phyloP scores from a whole-genome alignment of 768 basidiomycete species.

The Russula sp. region DNA sequence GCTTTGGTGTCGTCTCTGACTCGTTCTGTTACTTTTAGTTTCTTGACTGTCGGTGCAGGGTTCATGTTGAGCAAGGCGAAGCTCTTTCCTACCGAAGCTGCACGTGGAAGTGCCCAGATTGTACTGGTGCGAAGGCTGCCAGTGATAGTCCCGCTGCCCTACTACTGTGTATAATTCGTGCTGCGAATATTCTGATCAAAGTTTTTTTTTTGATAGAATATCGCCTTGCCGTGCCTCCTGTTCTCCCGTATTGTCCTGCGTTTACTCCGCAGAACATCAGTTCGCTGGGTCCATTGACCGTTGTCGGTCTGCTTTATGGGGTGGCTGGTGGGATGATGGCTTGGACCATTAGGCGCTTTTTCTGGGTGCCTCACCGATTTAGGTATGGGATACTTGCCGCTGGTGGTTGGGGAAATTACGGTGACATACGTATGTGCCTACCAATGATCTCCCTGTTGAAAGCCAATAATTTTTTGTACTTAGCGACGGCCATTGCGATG shows the following conservation, averaged over 20 bases:
- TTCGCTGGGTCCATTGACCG: conserved; percentile 57
- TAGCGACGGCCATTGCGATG: conserved; percentile 65
- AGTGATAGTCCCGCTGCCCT: too few species aligned
- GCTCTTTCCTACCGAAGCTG: conserved; percentile 56
- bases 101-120: conserved; percentile 58
- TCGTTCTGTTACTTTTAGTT: conserved; percentile 37
- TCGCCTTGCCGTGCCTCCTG: conserved; percentile 60
- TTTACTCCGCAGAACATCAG: conserved; percentile 57
- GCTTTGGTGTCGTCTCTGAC: background rate
- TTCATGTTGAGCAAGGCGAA: conserved; percentile 58
- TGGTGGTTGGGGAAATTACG: conserved; percentile 66
- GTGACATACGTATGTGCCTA: conserved; percentile 59
- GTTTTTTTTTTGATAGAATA: conserved; percentile 40
- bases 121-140: conserved; percentile 44
- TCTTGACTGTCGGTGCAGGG: conserved; percentile 53
- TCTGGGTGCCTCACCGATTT: conserved; percentile 78
- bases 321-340: conserved; percentile 52
- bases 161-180: too few species aligned
- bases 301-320: conserved; percentile 60
- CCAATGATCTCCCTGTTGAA: too few species aligned
- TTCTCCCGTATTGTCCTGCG: conserved; percentile 73
- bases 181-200: background rate
- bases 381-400: conserved; percentile 67
- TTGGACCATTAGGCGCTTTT: conserved; percentile 55
- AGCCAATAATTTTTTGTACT: conserved; percentile 6